Evolutionary conservation across 1,139 yeast species (phyloP).

Genomic region (Pichia sp.): DNA sequence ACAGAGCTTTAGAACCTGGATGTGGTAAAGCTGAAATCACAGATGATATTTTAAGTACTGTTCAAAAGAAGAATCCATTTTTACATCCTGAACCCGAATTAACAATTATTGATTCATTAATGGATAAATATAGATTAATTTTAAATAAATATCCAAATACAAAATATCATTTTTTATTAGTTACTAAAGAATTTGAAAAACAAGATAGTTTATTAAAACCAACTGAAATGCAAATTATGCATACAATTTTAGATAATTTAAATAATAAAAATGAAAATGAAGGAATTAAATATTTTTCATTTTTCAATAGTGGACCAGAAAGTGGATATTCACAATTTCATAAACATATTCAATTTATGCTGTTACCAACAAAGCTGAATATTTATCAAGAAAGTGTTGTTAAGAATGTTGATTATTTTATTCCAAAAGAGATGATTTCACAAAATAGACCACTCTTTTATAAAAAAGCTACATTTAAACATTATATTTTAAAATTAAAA

Average conservation of each 20-base stretch:
- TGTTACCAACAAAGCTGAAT: slow-evolving; percentile 52
- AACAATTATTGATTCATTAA: slow-evolving; percentile 51
- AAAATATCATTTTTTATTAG: slow-evolving; percentile 68
- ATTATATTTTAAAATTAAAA: slow-evolving; percentile 67
- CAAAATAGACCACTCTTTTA: slow-evolving; percentile 56
- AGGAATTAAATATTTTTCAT: slow-evolving; percentile 55
- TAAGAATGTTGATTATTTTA: slow-evolving; percentile 39
- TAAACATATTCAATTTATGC: slow-evolving; percentile 82
- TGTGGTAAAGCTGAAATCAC: slow-evolving; percentile 27
- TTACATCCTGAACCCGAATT: slow-evolving; percentile 72
- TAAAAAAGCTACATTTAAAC: slow-evolving; percentile 68
- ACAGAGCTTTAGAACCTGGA: slow-evolving; percentile 29
- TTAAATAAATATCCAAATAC: slow-evolving; percentile 84
- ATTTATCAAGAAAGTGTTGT: slow-evolving; percentile 59
- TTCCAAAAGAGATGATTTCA: slow-evolving; percentile 39
- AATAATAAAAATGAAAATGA: slow-evolving; percentile 20
- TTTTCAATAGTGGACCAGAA: slow-evolving; percentile 80
- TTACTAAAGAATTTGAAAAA: slow-evolving; percentile 65
- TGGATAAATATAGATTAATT: slow-evolving; percentile 55
- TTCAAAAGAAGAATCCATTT: slow-evolving; percentile 60
- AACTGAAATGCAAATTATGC: slow-evolving; percentile 55
- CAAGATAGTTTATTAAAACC: slow-evolving; percentile 71
- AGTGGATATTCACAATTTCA: slow-evolving; percentile 95
- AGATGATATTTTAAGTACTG: slow-evolving; percentile 27
- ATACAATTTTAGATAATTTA: slow-evolving; percentile 42